Percentiles rank a stretch among this genome's conserved stretches.
phyloP scores from a whole-genome alignment of 177 flowering plant species.

The Vitis hybrid region DNA sequence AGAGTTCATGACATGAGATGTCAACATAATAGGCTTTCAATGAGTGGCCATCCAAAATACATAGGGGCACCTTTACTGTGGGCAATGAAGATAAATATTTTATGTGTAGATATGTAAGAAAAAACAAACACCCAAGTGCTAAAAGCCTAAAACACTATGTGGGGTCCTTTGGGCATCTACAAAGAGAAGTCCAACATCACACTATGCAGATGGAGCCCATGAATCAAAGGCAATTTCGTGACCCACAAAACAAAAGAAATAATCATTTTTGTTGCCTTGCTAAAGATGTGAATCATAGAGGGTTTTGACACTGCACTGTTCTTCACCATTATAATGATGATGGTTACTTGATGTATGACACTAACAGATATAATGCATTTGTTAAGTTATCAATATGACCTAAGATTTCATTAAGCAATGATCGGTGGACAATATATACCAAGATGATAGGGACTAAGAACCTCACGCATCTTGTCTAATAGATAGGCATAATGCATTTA shows the following conservation, averaged over 20 bases:
- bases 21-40: conserved; percentile 16
- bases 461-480: no score
- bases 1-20: conserved; percentile 8
- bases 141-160: background rate
- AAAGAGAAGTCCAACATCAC: background rate
- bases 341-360: no score
- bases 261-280: background rate
- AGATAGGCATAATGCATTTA: no score
- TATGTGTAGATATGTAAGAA: background rate
- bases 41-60: conserved; percentile 12
- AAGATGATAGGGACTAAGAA: no score
- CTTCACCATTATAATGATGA: background rate
- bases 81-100: background rate
- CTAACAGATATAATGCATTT: no score
- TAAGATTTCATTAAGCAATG: no score
- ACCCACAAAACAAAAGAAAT: background rate
- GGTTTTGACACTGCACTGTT: background rate
- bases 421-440: no score
- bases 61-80: conserved; percentile 10
- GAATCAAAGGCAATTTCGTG: conserved; percentile 6
- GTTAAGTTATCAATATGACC: no score
- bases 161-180: background rate
- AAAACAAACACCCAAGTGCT: background rate
- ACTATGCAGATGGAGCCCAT: background rate
- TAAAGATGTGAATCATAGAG: background rate